Evolutionary conservation across 2,329 filamentous ascomycete species (phyloP).

Genomic region (Fusarium xyrophilum): DNA sequence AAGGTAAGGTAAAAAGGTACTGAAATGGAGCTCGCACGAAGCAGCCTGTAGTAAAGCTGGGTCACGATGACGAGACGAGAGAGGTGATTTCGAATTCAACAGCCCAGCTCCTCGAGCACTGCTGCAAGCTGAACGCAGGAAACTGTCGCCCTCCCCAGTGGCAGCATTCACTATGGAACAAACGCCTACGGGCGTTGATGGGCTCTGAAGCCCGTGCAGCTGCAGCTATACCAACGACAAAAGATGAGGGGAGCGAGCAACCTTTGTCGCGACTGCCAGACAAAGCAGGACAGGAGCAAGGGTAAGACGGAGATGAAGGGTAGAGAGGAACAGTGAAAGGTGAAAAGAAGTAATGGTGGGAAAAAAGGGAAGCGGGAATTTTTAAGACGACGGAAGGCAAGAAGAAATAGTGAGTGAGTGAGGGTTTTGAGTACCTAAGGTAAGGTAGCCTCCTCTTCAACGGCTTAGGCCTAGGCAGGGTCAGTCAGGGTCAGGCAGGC

Average conservation of each 20-base stretch:
- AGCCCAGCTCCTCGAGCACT: neutral
- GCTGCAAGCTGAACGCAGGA: neutral
- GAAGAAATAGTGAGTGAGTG: constrained; percentile 33
- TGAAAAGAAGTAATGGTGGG: constrained; percentile 26
- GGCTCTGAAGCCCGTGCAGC: constrained; percentile 35
- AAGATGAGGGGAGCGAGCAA: constrained; percentile 22
- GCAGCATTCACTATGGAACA: constrained; percentile 20
- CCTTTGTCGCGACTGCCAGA: constrained; percentile 28
- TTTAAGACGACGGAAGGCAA: constrained; percentile 35
- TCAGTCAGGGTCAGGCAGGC: neutral
- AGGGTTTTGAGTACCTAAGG: constrained; percentile 33
- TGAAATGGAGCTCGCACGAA: neutral
- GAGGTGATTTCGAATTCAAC: neutral
- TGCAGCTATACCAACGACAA: constrained; percentile 29
- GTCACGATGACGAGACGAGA: constrained; percentile 10
- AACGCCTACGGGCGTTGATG: constrained; percentile 35
- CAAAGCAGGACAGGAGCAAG: constrained; percentile 16
- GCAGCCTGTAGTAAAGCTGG: constrained; percentile 2
- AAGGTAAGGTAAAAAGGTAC: neutral
- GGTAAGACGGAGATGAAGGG: neutral
- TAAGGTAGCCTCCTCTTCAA: neutral
- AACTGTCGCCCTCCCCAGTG: constrained; percentile 26
- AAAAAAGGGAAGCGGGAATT: constrained; percentile 41
- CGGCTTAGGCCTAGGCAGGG: neutral
- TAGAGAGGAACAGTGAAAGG: constrained; percentile 5